Evolutionary conservation across 345 rosid genomes (phyloP).

Genomic region (Corymbia maculata): DNA sequence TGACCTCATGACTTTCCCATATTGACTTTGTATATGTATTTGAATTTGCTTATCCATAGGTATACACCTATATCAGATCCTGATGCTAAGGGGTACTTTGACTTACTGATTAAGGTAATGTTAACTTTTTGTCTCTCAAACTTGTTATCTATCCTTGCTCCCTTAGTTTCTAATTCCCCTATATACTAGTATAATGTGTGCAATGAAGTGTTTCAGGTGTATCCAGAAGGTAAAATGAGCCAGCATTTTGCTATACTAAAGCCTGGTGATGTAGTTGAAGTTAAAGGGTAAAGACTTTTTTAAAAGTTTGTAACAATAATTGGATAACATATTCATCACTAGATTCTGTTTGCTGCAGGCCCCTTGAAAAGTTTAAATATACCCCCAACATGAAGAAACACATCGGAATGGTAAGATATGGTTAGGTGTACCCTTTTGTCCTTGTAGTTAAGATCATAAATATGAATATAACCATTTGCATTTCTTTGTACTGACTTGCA

Average conservation of each 20-base stretch:
- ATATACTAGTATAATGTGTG: not conserved
- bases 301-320: not conserved
- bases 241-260: constrained; percentile 93
- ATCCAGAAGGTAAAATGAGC: constrained; percentile 98
- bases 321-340: not conserved
- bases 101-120: constrained; percentile 81
- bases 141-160: not conserved
- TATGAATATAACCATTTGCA: not conserved
- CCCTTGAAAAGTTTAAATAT: constrained; percentile 82
- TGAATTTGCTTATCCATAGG: constrained; percentile 24
- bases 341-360: constrained; percentile 47
- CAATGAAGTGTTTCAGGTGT: constrained; percentile 42
- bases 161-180: not conserved
- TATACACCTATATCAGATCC: constrained; percentile 96
- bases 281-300: constrained; percentile 56
- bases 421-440: not conserved
- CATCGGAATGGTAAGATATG: constrained; percentile 83
- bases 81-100: constrained; percentile 81
- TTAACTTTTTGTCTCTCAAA: not conserved
- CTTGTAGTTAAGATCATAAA: not conserved
- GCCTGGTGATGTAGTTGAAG: constrained; percentile 85
- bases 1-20: not conserved
- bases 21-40: not conserved
- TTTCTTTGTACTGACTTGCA: not conserved
- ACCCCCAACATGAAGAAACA: constrained; percentile 92